Evolutionary conservation across 345 rosid species (phyloP).

Genomic region (Syzygium jambos): DNA sequence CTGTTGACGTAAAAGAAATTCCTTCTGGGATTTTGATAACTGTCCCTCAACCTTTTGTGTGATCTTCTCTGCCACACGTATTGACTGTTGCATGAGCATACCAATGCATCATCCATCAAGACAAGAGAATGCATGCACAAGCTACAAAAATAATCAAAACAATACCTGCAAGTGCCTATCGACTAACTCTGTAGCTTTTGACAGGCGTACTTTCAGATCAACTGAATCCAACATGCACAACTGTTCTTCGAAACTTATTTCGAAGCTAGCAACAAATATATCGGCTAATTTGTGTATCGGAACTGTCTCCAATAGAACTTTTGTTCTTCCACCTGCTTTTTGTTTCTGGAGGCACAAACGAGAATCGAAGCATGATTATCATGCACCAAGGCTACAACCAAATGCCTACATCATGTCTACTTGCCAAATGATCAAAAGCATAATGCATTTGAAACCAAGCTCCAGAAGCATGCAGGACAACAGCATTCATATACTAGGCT

Average conservation of each 20-base stretch:
- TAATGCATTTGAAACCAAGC: background rate
- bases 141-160: background rate
- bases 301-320: constrained; percentile 92
- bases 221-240: constrained; percentile 89
- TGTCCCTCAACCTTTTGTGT: constrained; percentile 99
- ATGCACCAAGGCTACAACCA: background rate
- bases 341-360: constrained; percentile 49
- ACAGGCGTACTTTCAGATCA: constrained; percentile 85
- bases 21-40: constrained; percentile 96
- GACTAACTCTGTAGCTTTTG: constrained; percentile 96
- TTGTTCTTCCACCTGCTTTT: constrained; percentile 93
- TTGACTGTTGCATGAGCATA: constrained; percentile 65
- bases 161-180: constrained; percentile 96
- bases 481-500: background rate
- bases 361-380: background rate
- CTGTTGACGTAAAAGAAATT: constrained; percentile 98
- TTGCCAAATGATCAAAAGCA: background rate
- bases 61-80: constrained; percentile 98
- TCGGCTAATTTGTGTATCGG: constrained; percentile 97
- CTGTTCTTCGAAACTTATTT: constrained; percentile 98
- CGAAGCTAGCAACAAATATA: constrained; percentile 99
- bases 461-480: background rate
- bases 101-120: constrained; percentile 13
- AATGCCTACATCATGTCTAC: background rate
- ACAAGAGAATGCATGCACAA: constrained; percentile 5